Evolutionary conservation across 768 basidiomycete genomes (phyloP).

Genomic region (Kwoniella europaea): DNA sequence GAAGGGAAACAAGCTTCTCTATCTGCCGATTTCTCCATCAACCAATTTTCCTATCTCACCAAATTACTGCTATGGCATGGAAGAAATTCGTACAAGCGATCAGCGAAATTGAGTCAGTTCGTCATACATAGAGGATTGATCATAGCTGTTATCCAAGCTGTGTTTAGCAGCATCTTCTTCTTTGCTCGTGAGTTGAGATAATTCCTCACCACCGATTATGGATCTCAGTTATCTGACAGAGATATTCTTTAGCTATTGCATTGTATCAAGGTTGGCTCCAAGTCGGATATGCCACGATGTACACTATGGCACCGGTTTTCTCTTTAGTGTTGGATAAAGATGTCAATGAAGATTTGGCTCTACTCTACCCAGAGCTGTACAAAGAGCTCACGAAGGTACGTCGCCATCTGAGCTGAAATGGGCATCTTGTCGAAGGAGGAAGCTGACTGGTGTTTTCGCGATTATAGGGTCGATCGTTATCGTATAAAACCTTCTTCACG

Average conservation of each 20-base stretch:
- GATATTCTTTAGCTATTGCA: conserved; percentile 73
- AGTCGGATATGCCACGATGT: conserved; percentile 93
- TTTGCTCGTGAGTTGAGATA: conserved; percentile 55
- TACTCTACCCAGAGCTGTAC: conserved; percentile 95
- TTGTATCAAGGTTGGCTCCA: conserved; percentile 98
- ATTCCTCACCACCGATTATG: not conserved
- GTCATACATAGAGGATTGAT: conserved; percentile 97
- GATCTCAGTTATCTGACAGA: not conserved
- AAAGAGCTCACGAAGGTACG: conserved; percentile 93
- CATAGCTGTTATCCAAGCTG: conserved; percentile 97
- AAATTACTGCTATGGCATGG: conserved; percentile 99
- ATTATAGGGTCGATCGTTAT: conserved; percentile 81
- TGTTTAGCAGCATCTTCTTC: conserved; percentile 73
- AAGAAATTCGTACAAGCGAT: conserved; percentile 96
- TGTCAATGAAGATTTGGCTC: conserved; percentile 90
- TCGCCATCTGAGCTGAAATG: conserved; percentile 5
- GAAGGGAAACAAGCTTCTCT: conserved; percentile 98
- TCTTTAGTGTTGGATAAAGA: conserved; percentile 94
- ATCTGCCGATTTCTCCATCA: conserved; percentile 98
- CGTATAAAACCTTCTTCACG: conserved; percentile 97
- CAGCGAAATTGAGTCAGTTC: conserved; percentile 96
- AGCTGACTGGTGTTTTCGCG: not conserved
- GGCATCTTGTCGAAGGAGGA: too few species aligned
- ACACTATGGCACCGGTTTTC: conserved; percentile 98
- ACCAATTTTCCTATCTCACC: conserved; percentile 92